These are phyloP conservation scores for Fraxinus angustifolia DNA, from an alignment of 305 asterid genomes.

Conservation along the genomic window DNA sequence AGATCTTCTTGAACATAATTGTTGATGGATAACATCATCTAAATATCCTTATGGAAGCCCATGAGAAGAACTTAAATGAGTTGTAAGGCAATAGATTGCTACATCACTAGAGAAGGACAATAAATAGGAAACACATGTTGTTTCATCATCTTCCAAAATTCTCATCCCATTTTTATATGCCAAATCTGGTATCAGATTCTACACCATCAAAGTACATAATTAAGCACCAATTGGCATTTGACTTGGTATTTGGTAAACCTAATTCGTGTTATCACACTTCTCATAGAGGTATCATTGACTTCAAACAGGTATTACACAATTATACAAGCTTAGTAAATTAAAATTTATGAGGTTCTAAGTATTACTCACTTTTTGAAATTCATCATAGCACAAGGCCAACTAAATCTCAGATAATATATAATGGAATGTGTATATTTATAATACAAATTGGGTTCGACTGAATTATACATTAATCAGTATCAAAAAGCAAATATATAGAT, in stretches of 20 bases:
- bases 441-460: background rate
- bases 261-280: background rate
- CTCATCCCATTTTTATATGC: background rate
- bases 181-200: background rate
- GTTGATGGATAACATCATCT: background rate
- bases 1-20: background rate
- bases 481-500: background rate
- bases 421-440: background rate
- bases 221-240: background rate
- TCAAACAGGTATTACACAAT: background rate
- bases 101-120: background rate
- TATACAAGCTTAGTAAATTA: background rate
- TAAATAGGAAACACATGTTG: background rate
- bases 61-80: background rate
- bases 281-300: background rate
- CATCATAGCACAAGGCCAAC: background rate
- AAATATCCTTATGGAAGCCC: background rate
- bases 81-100: background rate
- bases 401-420: background rate
- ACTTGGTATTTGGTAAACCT: background rate
- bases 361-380: background rate
- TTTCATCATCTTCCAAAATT: background rate
- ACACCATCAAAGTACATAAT: background rate
- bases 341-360: background rate
- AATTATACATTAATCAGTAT: slow-evolving; percentile 4